These are phyloP conservation scores for Mucor circinelloides DNA, from an alignment of 371 early-diverging fungal genomes.

Conservation along the genomic window DNA sequence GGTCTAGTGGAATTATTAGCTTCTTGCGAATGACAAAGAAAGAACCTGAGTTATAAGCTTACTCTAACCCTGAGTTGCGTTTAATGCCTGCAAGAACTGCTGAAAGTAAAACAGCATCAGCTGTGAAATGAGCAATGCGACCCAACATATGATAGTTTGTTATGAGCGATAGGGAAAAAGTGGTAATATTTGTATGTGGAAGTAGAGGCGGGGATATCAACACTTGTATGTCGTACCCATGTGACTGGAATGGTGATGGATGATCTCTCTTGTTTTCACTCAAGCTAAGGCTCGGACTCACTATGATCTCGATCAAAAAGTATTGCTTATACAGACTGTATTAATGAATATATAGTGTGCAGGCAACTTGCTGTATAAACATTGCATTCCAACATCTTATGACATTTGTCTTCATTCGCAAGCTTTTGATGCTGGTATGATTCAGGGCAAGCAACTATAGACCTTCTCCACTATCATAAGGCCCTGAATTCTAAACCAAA, in stretches of 20 bases:
- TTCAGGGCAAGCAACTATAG: too few species aligned
- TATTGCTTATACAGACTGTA: too few species aligned
- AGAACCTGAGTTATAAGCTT: slow-evolving; percentile 21
- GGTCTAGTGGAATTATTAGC: slow-evolving; percentile 36
- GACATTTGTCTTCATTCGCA: too few species aligned
- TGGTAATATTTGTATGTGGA: not conserved
- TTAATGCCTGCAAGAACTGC: slow-evolving; percentile 78
- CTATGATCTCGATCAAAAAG: too few species aligned
- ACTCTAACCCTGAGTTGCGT: slow-evolving; percentile 70
- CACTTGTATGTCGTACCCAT: not conserved
- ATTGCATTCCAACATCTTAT: too few species aligned
- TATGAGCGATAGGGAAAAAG: slow-evolving; percentile 3
- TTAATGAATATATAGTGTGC: too few species aligned
- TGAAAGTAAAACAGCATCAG: slow-evolving; percentile 75
- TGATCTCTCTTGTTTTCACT: not conserved
- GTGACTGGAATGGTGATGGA: not conserved
- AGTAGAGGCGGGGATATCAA: not conserved
- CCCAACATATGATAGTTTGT: slow-evolving; percentile 50
- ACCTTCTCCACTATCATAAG: too few species aligned
- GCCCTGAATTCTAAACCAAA: too few species aligned
- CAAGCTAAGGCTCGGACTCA: too few species aligned
- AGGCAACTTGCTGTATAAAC: too few species aligned
- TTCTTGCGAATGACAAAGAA: not conserved
- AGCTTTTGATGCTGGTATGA: too few species aligned
- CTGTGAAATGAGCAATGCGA: slow-evolving; percentile 65